A percentile compares a stretch with the other conserved stretches of the same genome.
Conservation (phyloP, 1,139 yeast genomes). For the Yamadazyma atlantica region DNA sequence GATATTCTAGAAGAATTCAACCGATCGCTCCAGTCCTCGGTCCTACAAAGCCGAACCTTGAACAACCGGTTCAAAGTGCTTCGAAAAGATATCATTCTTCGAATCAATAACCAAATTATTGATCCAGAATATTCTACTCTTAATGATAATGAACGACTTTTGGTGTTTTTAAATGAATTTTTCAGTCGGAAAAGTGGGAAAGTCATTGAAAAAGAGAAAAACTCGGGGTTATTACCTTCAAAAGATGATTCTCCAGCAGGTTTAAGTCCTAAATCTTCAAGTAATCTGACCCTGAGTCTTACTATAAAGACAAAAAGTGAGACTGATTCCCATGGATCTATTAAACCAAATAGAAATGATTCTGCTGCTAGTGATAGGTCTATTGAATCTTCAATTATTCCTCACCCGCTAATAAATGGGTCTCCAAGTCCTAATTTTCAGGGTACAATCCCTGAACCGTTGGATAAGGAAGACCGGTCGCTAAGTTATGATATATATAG, state of each 20-base stretch:
- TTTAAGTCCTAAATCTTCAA: background rate
- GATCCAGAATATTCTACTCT: slow-evolving; percentile 13
- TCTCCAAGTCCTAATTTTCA: slow-evolving; percentile 1
- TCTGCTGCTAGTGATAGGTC: background rate
- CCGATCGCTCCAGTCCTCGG: slow-evolving; percentile 17
- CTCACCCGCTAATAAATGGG: background rate
- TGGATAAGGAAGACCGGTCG: slow-evolving; percentile 1
- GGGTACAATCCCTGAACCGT: background rate
- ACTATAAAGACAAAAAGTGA: background rate
- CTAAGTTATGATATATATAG: background rate
- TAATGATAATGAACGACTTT: slow-evolving; percentile 28
- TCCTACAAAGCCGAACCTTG: slow-evolving; percentile 30
- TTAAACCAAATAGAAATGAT: background rate
- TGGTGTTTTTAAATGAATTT: slow-evolving; percentile 21
- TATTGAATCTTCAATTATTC: background rate
- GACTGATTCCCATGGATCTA: background rate
- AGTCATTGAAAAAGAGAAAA: slow-evolving; percentile 14
- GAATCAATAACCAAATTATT: slow-evolving; percentile 16
- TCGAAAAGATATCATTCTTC: slow-evolving; percentile 23
- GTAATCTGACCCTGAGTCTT: background rate
- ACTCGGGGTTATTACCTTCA: slow-evolving; percentile 10
- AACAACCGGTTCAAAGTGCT: slow-evolving; percentile 28
- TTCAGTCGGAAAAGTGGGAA: slow-evolving; percentile 14
- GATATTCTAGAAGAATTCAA: slow-evolving; percentile 25
- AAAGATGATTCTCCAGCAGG: background rate